These are phyloP conservation scores for Blastobotrys terrestris DNA, from an alignment of 805 yeast genomes.

Conservation along the genomic window DNA sequence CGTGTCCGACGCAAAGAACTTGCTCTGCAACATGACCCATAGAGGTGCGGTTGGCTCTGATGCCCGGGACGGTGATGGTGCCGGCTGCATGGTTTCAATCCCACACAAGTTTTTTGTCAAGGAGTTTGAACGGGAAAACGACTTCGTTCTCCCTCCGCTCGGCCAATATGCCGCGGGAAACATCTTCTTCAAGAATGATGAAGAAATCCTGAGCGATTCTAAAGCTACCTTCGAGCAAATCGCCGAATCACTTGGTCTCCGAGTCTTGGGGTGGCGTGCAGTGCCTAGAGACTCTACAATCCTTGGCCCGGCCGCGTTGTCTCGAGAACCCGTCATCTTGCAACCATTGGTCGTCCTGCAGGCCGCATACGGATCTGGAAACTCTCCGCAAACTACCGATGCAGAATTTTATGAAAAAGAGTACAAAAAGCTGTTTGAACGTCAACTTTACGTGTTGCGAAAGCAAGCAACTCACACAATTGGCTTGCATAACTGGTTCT, in stretches of 20 bases:
- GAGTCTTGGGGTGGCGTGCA: slow-evolving; percentile 88
- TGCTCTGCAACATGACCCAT: slow-evolving; percentile 96
- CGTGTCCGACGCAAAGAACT: slow-evolving; percentile 76
- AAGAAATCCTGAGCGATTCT: slow-evolving; percentile 59
- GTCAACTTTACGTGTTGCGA: slow-evolving; percentile 76
- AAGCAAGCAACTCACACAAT: slow-evolving; percentile 86
- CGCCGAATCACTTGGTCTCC: slow-evolving; percentile 68
- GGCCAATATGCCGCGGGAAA: slow-evolving; percentile 97
- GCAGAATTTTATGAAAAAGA: slow-evolving; percentile 49
- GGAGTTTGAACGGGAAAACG: slow-evolving; percentile 70
- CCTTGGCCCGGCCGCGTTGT: slow-evolving; percentile 88
- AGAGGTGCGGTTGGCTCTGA: slow-evolving; percentile 97
- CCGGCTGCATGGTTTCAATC: slow-evolving; percentile 89
- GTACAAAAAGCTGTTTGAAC: slow-evolving; percentile 66
- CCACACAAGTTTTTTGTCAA: slow-evolving; percentile 83
- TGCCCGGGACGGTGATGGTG: slow-evolving; percentile 98
- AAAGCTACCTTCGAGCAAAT: slow-evolving; percentile 73
- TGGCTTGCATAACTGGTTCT: slow-evolving; percentile 95
- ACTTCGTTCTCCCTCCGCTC: slow-evolving; percentile 60
- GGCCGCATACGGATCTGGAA: slow-evolving; percentile 40
- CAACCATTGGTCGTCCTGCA: slow-evolving; percentile 87
- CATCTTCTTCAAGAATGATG: slow-evolving; percentile 84
- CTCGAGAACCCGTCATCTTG: slow-evolving; percentile 84
- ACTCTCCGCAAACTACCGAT: slow-evolving; percentile 27
- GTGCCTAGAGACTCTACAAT: slow-evolving; percentile 95